phyloP scores from a whole-genome alignment of 1,284 basidiomycete genomes.

The Leccinum cinnamomeum region DNA sequence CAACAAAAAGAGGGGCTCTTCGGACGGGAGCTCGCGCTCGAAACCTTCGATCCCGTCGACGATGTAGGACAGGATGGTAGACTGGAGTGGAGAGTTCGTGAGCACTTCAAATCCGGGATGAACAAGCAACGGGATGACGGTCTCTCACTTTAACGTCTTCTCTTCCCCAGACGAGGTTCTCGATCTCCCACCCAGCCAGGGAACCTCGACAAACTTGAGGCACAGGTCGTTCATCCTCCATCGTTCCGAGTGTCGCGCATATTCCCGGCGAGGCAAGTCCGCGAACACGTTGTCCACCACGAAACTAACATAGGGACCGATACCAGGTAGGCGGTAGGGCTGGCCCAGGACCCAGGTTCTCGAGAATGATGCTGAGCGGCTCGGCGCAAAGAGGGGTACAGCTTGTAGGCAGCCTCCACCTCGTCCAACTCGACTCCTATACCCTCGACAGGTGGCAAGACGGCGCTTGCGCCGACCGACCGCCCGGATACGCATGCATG shows the following conservation, averaged over 20 bases:
- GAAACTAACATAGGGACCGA: constrained; percentile 79
- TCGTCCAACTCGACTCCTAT: no score
- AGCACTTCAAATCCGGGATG: constrained; percentile 92
- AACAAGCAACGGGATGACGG: constrained; percentile 54
- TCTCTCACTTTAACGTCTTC: constrained; percentile 57
- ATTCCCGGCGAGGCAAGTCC: constrained; percentile 72
- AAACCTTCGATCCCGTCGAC: background rate
- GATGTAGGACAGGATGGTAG: constrained; percentile 61
- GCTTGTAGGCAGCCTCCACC: no score
- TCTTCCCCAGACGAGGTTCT: constrained; percentile 52
- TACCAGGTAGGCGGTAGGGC: constrained; percentile 73
- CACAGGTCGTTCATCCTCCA: constrained; percentile 89
- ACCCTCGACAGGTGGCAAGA: no score
- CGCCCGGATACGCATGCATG: constrained; percentile 40
- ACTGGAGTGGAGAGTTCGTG: constrained; percentile 69
- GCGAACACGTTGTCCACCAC: constrained; percentile 88
- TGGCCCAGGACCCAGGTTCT: constrained; percentile 51
- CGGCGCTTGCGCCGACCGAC: constrained; percentile 22
- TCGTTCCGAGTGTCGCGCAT: constrained; percentile 70
- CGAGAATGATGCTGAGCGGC: no score
- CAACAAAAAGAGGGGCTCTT: constrained; percentile 59
- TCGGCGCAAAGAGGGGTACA: no score
- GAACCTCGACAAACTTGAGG: constrained; percentile 84
- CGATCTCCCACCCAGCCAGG: constrained; percentile 77
- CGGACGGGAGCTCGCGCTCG: constrained; percentile 34